phyloP scores from a whole-genome alignment of 129 eudicot genomes.

The Flaveria trinervia region DNA sequence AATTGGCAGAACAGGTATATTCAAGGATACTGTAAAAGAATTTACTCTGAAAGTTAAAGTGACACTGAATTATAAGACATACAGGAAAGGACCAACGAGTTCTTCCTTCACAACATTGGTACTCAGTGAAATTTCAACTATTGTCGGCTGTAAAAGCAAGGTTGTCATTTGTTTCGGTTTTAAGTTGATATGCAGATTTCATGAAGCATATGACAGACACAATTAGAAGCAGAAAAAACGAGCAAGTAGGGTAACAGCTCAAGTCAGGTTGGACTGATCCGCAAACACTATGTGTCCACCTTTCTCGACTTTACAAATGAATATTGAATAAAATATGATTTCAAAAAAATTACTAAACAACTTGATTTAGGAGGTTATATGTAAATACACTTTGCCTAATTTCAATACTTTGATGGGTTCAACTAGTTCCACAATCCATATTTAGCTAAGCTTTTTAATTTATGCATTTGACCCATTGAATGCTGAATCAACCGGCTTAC shows the following conservation, averaged over 20 bases:
- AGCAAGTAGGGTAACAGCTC: neutral
- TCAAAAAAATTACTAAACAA: neutral
- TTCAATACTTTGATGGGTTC: neutral
- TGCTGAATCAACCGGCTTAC: neutral
- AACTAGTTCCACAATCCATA: neutral
- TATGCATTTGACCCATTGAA: neutral
- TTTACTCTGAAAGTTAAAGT: neutral
- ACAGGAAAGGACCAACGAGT: conserved; percentile 86
- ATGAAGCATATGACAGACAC: neutral
- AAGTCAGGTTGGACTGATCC: neutral
- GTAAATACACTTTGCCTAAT: neutral
- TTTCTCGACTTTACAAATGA: neutral
- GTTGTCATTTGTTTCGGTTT: neutral
- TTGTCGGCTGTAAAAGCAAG: conserved; percentile 67
- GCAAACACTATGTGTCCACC: neutral
- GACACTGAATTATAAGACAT: conserved; percentile 86
- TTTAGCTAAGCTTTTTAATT: neutral
- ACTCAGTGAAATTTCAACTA: conserved; percentile 76
- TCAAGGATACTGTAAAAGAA: neutral
- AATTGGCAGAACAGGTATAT: neutral
- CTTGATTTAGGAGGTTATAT: neutral
- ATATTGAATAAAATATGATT: neutral
- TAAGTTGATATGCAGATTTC: conserved; percentile 3
- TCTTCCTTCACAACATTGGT: conserved; percentile 86
- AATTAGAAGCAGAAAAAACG: too few relatives aligned